These are phyloP conservation scores for Gaeumannomyces tritici DNA, from an alignment of 2,329 filamentous ascomycete species.

Conservation along the genomic window DNA sequence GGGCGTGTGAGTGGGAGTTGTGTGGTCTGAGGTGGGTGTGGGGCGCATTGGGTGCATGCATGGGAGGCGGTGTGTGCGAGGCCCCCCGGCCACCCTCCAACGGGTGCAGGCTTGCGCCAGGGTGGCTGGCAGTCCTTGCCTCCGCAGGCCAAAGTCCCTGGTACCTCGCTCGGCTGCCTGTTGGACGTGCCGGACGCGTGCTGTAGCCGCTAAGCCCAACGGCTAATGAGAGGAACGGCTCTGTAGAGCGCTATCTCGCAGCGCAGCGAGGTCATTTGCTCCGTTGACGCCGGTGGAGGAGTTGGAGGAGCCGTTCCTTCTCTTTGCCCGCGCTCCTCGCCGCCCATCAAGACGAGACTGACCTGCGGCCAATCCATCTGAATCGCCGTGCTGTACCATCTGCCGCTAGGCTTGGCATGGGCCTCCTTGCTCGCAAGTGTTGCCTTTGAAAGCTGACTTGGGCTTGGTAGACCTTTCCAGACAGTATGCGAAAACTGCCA, in stretches of 20 bases:
- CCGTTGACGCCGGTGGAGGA: neutral
- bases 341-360: conserved; percentile 5
- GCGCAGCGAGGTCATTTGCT: neutral
- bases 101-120: neutral
- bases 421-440: conserved; percentile 5
- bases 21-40: conserved; percentile 2
- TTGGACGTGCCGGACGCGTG: neutral
- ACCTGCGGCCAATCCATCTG: conserved; percentile 1
- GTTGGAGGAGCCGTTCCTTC: neutral
- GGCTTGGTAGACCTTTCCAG: neutral
- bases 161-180: neutral
- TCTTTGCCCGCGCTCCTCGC: neutral
- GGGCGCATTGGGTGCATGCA: conserved; percentile 1
- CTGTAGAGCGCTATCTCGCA: neutral
- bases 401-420: conserved; percentile 2
- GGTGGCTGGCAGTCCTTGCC: neutral
- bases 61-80: conserved; percentile 5
- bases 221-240: neutral
- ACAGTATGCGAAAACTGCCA: neutral
- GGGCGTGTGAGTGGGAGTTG: neutral
- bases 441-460: conserved; percentile 2
- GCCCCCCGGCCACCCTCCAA: conserved; percentile 1
- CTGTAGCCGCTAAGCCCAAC: neutral
- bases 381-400: neutral
- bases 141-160: neutral